Evolutionary conservation across 805 yeast genomes (phyloP), one percentile per base, ranked within the genome.

Genomic region (Suhomyces tanzawaensis): DNA sequence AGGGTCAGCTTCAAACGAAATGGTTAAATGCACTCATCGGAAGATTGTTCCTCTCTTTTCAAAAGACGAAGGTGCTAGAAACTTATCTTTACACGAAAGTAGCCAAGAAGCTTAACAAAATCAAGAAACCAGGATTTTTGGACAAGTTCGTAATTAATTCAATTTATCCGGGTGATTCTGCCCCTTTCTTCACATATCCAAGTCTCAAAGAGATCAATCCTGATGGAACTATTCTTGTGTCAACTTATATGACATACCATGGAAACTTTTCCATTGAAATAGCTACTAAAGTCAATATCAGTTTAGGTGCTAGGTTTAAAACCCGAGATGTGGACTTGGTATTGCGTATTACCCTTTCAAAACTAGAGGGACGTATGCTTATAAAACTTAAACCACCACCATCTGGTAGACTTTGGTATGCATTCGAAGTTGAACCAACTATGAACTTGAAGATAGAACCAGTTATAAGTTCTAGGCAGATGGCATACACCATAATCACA

Each of bases 21-120:
- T 93, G 98, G 99, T 59, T 93, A 16, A 93, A 93, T 60, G 96
- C 96, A 0, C 44, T 90, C 2, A 48, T 85, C 11, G 98, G 98
- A 0, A 70, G 99, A 40, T 47, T 91, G 9, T 93, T 90, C 52
- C 64, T 93, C 27, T 76, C 88, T 0, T 61, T 86, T 4, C 88
- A 89, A 50, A 72, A 79, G 34, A 89, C 98, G 0, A 79, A 77
- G 9, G 67, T 71, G 11, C 72, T 89, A 49, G 81, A 81, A 35
- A 66, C 72, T 34, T 73, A 70, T 34, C 67, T 90, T 30, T 71
- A 75, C 34, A 62, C 66, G 2, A 82, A 76, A 53, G 72, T 93
- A 18, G 76, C 79, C 43, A 79, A 79, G 49, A 89, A 89, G 59
- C 64, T 93, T 30, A 76, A 81, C 31, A 82, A 89, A 52, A 81